A percentile compares a stretch with the other conserved stretches of the same genome.
Conservation (phyloP, 345 rosid genomes). For the Boechera divaricarpa region DNA sequence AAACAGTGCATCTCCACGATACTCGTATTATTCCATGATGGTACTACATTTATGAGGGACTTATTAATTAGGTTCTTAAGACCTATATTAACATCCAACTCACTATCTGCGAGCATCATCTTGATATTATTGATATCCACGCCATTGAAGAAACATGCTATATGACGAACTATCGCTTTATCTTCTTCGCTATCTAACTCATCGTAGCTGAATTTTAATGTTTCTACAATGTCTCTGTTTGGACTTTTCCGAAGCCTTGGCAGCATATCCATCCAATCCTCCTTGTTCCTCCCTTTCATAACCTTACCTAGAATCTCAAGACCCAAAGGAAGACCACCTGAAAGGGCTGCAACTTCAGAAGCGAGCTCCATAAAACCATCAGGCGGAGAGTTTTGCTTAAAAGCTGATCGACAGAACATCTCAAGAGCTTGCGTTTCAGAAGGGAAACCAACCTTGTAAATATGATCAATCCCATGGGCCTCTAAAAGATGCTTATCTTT, state of each 20-base stretch:
- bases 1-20: constrained; percentile 45
- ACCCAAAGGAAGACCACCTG: constrained; percentile 45
- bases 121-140: not conserved
- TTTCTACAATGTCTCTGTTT: not conserved
- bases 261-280: constrained; percentile 35
- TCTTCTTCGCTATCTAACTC: constrained; percentile 14
- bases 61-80: constrained; percentile 30
- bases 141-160: constrained; percentile 46
- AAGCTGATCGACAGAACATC: constrained; percentile 41
- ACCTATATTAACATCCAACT: constrained; percentile 9
- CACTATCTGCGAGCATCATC: constrained; percentile 23
- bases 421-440: constrained; percentile 13
- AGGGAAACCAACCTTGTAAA: constrained; percentile 25
- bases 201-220: constrained; percentile 43
- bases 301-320: constrained; percentile 41
- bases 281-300: not conserved
- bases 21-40: not conserved
- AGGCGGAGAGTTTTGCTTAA: constrained; percentile 11
- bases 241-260: constrained; percentile 7
- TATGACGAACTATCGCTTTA: constrained; percentile 43
- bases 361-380: constrained; percentile 20
- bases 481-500: constrained; percentile 44
- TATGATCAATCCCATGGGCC: not conserved
- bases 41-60: constrained; percentile 29
- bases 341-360: not conserved